These are phyloP conservation scores for Phytophthora syringae DNA, from an alignment of 352 stramenopile genomes.

Conservation along the genomic window DNA sequence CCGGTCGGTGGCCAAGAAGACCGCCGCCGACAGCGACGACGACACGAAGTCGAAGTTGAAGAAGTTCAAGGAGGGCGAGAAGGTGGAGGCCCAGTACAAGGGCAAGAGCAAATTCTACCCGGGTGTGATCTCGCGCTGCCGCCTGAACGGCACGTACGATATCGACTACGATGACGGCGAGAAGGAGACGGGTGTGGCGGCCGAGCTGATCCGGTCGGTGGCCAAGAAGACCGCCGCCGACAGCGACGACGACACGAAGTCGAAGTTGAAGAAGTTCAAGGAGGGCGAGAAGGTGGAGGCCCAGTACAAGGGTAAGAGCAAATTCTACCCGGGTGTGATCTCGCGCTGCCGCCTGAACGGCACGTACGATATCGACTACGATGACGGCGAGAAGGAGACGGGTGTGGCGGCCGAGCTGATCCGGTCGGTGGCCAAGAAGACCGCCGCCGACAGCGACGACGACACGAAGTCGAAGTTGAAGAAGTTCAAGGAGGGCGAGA, in stretches of 20 bases:
- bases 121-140: slow-evolving; percentile 20
- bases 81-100: slow-evolving; percentile 26
- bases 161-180: slow-evolving; percentile 24
- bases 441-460: slow-evolving; percentile 1
- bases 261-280: slow-evolving; percentile 24
- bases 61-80: slow-evolving; percentile 24
- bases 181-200: slow-evolving; percentile 24
- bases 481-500: slow-evolving; percentile 11
- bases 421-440: slow-evolving; percentile 2
- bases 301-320: slow-evolving; percentile 26
- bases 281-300: slow-evolving; percentile 23
- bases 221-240: slow-evolving; percentile 13
- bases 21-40: slow-evolving; percentile 16
- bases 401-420: slow-evolving; percentile 21
- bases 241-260: slow-evolving; percentile 21
- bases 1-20: slow-evolving; percentile 14
- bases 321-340: slow-evolving; percentile 23
- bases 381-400: slow-evolving; percentile 23
- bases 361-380: slow-evolving; percentile 27
- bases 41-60: slow-evolving; percentile 16
- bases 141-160: slow-evolving; percentile 23
- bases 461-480: slow-evolving; percentile 3
- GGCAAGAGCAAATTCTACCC: slow-evolving; percentile 25
- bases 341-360: slow-evolving; percentile 20
- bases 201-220: slow-evolving; percentile 16